A percentile compares a stretch with the other conserved stretches of the same genome.
These are phyloP conservation scores for Pseudocercospora pini-densiflorae DNA, from an alignment of 2,329 filamentous ascomycete species.

Conservation along the genomic window DNA sequence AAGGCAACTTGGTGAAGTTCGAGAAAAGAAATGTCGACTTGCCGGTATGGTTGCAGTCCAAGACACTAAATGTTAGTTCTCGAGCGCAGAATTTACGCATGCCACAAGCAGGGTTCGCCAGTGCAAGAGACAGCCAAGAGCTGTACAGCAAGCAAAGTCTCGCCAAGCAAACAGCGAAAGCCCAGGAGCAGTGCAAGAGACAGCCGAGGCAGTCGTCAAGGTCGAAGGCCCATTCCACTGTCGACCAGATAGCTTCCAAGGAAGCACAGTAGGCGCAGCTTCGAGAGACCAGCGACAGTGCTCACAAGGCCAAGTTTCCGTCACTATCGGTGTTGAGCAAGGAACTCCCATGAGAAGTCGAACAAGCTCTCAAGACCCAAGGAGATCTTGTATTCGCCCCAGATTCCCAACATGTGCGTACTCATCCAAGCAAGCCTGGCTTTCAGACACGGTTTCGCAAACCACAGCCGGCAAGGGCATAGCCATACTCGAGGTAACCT, in stretches of 20 bases:
- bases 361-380: neutral
- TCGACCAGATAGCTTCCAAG: slow-evolving; percentile 6
- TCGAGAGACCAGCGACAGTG: neutral
- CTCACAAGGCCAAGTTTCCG: neutral
- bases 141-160: neutral
- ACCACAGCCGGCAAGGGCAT: slow-evolving; percentile 1
- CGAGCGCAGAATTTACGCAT: neutral
- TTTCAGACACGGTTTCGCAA: slow-evolving; percentile 3
- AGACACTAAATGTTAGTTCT: neutral
- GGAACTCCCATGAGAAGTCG: neutral
- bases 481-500: neutral
- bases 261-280: slow-evolving; percentile 17
- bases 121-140: neutral
- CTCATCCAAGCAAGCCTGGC: slow-evolving; percentile 6
- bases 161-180: neutral
- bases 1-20: neutral
- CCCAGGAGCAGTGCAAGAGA: neutral
- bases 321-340: neutral
- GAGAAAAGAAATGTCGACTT: neutral
- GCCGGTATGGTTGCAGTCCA: neutral
- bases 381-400: neutral
- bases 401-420: neutral
- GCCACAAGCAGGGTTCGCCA: neutral
- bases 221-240: slow-evolving; percentile 4
- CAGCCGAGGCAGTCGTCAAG: neutral